Conservation (phyloP, 257 asterid species). For the Solanum lignicaule region DNA sequence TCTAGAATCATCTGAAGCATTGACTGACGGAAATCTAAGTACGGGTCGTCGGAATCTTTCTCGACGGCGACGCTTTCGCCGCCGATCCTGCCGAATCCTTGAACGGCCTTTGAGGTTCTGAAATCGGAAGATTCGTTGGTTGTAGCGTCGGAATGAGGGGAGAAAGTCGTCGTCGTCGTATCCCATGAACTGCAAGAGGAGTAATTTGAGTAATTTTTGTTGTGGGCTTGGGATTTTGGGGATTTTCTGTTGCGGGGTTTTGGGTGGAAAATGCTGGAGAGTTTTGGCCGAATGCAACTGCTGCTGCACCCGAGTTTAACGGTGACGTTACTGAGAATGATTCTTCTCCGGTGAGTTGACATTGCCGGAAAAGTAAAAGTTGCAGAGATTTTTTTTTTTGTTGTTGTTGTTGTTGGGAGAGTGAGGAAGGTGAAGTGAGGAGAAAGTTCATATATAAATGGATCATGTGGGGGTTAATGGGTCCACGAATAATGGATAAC, state of each 20-base stretch:
- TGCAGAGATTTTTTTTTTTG: background rate
- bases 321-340: slow-evolving; percentile 27
- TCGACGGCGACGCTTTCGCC: slow-evolving; percentile 76
- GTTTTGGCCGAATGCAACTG: slow-evolving; percentile 41
- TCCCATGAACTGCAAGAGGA: slow-evolving; percentile 51
- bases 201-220: slow-evolving; percentile 12
- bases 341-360: slow-evolving; percentile 39
- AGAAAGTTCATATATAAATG: background rate
- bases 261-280: slow-evolving; percentile 56
- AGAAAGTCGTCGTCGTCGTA: slow-evolving; percentile 44
- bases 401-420: too few relatives aligned
- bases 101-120: slow-evolving; percentile 32
- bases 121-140: slow-evolving; percentile 3
- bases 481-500: background rate
- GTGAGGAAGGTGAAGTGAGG: background rate
- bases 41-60: slow-evolving; percentile 83
- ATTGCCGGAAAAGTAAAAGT: slow-evolving; percentile 2
- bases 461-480: background rate
- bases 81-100: slow-evolving; percentile 60
- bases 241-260: slow-evolving; percentile 6
- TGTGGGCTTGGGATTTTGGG: background rate
- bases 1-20: slow-evolving; percentile 94
- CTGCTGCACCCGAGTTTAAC: slow-evolving; percentile 57
- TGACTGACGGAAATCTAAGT: slow-evolving; percentile 77
- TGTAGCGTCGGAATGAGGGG: slow-evolving; percentile 13